phyloP scores from a whole-genome alignment of 208 protist species.

The Acanthamoeba pearcei region DNA sequence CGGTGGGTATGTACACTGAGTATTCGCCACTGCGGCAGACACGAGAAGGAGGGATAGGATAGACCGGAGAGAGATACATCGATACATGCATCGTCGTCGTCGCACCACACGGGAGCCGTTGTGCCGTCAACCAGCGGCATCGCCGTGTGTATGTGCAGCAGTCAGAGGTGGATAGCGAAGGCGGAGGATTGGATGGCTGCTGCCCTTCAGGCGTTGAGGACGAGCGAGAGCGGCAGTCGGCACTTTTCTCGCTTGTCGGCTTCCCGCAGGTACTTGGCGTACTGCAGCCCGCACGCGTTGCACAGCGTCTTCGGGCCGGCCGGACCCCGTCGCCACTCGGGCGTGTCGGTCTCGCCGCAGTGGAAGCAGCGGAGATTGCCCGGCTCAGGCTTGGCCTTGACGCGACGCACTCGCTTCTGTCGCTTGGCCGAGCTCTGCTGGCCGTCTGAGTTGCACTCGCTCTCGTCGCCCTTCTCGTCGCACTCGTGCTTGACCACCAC shows the following conservation, averaged over 20 bases:
- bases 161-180: not conserved
- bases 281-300: slow-evolving; percentile 53
- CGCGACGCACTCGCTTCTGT: not conserved
- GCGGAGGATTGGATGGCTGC: too few species aligned
- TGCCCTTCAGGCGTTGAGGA: not conserved
- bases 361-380: slow-evolving; percentile 24
- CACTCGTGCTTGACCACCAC: not conserved
- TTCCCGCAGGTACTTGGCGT: slow-evolving; percentile 53
- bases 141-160: not conserved
- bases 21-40: not conserved
- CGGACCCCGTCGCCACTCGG: slow-evolving; percentile 36
- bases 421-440: not conserved
- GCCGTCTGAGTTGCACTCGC: not conserved
- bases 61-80: not conserved
- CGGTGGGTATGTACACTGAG: not conserved
- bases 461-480: not conserved
- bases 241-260: slow-evolving; percentile 50
- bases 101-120: slow-evolving; percentile 9
- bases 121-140: slow-evolving; percentile 40
- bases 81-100: slow-evolving; percentile 10
- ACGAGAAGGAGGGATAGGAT: not conserved
- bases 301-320: slow-evolving; percentile 22
- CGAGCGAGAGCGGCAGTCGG: slow-evolving; percentile 10
- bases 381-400: not conserved
- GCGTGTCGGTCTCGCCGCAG: slow-evolving; percentile 34